A percentile compares a stretch with the other conserved stretches of the same genome.
These are phyloP conservation scores for Arctostaphylos glauca DNA, from an alignment of 148 eudicot species.

Conservation along the genomic window DNA sequence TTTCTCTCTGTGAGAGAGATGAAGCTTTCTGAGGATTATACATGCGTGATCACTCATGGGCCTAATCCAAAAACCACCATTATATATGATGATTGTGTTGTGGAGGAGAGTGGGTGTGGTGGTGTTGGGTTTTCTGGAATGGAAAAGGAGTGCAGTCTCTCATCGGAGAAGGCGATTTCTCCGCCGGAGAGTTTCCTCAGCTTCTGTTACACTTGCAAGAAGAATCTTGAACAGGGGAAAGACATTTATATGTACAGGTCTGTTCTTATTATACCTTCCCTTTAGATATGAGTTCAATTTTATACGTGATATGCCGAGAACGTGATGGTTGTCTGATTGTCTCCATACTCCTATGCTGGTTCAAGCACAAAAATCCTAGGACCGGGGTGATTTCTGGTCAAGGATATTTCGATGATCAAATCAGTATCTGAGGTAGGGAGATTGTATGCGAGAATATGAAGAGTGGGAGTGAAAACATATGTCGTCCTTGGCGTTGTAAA, in stretches of 20 bases:
- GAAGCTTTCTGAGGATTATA: conserved; percentile 88
- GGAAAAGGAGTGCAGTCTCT: conserved; percentile 13
- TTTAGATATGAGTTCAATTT: background rate
- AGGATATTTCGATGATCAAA: too few relatives aligned
- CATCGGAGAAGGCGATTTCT: conserved; percentile 23
- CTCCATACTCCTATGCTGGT: too few relatives aligned
- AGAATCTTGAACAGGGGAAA: conserved; percentile 55
- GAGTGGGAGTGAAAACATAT: too few relatives aligned
- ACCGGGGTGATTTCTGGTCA: too few relatives aligned
- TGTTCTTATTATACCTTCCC: background rate
- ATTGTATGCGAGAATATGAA: too few relatives aligned
- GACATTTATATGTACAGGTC: conserved; percentile 90
- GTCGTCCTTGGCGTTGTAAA: too few relatives aligned
- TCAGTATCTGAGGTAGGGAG: too few relatives aligned
- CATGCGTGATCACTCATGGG: conserved; percentile 88
- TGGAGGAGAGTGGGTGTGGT: conserved; percentile 60
- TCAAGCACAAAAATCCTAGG: too few relatives aligned
- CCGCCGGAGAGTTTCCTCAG: conserved; percentile 47
- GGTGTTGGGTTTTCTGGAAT: conserved; percentile 26
- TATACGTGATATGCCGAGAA: background rate
- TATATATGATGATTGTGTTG: conserved; percentile 73
- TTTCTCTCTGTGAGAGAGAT: conserved; percentile 56
- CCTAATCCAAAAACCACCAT: conserved; percentile 88
- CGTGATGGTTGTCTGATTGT: too few relatives aligned
- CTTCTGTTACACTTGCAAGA: conserved; percentile 68